phyloP scores from a whole-genome alignment of 192 early-diverging fungal species.

The Backusella morwellensis region DNA sequence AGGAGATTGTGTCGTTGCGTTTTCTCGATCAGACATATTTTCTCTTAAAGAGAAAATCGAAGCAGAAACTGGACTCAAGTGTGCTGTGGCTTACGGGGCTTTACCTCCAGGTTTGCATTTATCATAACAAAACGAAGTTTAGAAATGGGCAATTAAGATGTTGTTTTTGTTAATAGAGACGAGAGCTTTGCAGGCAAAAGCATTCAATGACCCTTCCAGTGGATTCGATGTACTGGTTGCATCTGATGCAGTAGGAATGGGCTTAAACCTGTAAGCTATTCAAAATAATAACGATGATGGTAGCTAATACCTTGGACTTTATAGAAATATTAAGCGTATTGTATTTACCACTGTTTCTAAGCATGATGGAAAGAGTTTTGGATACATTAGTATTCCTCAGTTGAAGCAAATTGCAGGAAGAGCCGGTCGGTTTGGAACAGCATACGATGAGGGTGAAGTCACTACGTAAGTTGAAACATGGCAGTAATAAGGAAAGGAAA shows the following conservation, averaged over 20 bases:
- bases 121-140: neutral
- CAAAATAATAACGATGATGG: neutral
- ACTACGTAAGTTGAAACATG: constrained; percentile 52
- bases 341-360: constrained; percentile 81
- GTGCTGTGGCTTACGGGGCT: constrained; percentile 90
- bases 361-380: constrained; percentile 65
- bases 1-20: constrained; percentile 92
- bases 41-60: constrained; percentile 77
- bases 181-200: constrained; percentile 79
- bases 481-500: neutral
- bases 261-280: constrained; percentile 76
- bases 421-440: constrained; percentile 82
- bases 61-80: constrained; percentile 61
- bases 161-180: constrained; percentile 53
- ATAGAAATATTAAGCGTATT: constrained; percentile 83
- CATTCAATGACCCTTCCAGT: constrained; percentile 84
- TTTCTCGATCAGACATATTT: constrained; percentile 82
- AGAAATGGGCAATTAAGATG: neutral
- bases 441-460: constrained; percentile 64
- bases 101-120: constrained; percentile 72
- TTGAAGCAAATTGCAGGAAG: constrained; percentile 93
- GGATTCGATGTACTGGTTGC: constrained; percentile 86
- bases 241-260: constrained; percentile 98
- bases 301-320: neutral
- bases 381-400: constrained; percentile 67